phyloP scores from a whole-genome alignment of 768 basidiomycete genomes.

The Podaxis sp. region DNA sequence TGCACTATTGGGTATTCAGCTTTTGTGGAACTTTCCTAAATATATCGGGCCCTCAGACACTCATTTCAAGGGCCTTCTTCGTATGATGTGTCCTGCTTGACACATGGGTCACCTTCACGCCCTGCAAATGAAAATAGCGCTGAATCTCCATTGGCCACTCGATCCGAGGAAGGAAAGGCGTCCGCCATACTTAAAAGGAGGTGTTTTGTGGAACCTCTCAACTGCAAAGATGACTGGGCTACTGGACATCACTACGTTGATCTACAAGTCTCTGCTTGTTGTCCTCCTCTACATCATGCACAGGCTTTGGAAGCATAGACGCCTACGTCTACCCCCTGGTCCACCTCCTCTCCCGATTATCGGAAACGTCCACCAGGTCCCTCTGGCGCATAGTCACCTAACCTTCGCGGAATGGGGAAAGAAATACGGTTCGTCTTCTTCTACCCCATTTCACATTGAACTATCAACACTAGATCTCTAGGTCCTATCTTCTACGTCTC shows the following conservation, averaged over 20 bases:
- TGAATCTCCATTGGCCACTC: slow-evolving; percentile 1
- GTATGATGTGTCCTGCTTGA: not conserved
- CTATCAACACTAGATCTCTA: not conserved
- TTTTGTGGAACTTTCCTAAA: not conserved
- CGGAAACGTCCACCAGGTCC: slow-evolving; percentile 10
- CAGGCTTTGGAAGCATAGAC: slow-evolving; percentile 6
- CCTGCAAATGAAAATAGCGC: not conserved
- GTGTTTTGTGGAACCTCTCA: not conserved
- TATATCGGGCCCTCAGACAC: slow-evolving; percentile 1
- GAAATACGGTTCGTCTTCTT: slow-evolving; percentile 3
- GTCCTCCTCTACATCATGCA: not conserved
- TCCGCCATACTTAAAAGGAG: slow-evolving; percentile 1
- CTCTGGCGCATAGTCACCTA: not conserved
- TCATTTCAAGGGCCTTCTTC: not conserved
- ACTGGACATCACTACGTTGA: not conserved
- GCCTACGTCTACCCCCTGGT: slow-evolving; percentile 5
- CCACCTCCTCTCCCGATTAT: slow-evolving; percentile 8
- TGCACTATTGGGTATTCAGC: not conserved
- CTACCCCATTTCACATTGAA: not conserved
- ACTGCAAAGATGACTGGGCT: not conserved
- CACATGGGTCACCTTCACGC: not conserved
- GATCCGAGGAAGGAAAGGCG: not conserved
- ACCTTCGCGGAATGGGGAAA: slow-evolving; percentile 9
- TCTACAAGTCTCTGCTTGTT: not conserved
- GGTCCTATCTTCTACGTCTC: slow-evolving; percentile 5